phyloP scores from a whole-genome alignment of 768 basidiomycete species.

The Astraeus odoratus region DNA sequence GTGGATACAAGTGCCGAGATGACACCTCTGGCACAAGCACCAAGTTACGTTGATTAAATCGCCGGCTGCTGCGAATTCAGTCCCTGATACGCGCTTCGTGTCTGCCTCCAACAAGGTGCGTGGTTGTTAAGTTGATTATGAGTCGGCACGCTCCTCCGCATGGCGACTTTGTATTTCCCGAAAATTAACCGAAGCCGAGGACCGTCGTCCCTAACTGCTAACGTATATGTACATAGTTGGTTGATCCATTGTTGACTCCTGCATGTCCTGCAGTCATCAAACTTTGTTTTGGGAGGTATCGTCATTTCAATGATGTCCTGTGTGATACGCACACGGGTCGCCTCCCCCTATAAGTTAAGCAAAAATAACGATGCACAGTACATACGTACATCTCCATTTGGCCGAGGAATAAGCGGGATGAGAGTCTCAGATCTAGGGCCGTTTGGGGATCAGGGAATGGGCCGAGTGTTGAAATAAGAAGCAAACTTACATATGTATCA shows the following conservation, averaged over 20 bases:
- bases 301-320: not conserved
- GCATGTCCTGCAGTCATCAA: constrained; percentile 15
- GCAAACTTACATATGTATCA: too few relatives aligned
- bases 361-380: too few relatives aligned
- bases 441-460: not conserved
- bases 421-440: constrained; percentile 1
- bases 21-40: not conserved
- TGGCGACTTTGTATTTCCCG: constrained; percentile 3
- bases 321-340: constrained; percentile 1
- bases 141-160: not conserved
- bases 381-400: not conserved
- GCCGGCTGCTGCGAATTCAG: not conserved
- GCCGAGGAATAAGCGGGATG: not conserved
- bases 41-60: not conserved
- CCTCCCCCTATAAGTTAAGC: too few relatives aligned
- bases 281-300: constrained; percentile 20
- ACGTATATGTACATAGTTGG: constrained; percentile 3
- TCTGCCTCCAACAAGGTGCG: not conserved
- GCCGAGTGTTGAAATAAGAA: constrained; percentile 3
- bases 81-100: not conserved
- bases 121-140: constrained; percentile 1
- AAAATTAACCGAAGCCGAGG: constrained; percentile 14
- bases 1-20: constrained; percentile 5
- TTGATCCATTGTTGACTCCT: constrained; percentile 5
- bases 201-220: constrained; percentile 1